Conservation (phyloP, 352 stramenopile species). For the Phytophthora hibernalis region DNA sequence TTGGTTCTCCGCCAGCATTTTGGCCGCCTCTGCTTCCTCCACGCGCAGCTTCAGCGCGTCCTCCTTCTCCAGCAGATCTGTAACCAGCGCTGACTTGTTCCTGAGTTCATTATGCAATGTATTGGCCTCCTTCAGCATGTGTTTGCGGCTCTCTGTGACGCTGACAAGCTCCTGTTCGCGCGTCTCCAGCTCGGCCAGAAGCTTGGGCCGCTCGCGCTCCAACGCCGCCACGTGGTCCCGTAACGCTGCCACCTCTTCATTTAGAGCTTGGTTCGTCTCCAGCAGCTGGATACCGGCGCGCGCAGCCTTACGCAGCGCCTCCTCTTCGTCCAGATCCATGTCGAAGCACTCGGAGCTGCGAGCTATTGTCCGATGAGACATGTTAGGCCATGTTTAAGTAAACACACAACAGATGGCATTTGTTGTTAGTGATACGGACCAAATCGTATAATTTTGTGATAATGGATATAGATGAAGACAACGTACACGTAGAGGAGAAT, state of each 20-base stretch:
- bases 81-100: slow-evolving; percentile 66
- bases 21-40: slow-evolving; percentile 37
- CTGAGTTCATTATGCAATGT: slow-evolving; percentile 62
- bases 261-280: slow-evolving; percentile 76
- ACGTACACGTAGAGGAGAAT: slow-evolving; percentile 27
- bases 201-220: slow-evolving; percentile 55
- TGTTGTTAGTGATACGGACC: slow-evolving; percentile 19
- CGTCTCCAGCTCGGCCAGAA: slow-evolving; percentile 47
- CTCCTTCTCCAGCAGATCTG: slow-evolving; percentile 60
- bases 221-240: slow-evolving; percentile 64
- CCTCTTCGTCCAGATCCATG: slow-evolving; percentile 61
- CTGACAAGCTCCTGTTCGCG: slow-evolving; percentile 48
- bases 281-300: slow-evolving; percentile 76
- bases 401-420: background rate
- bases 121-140: slow-evolving; percentile 60
- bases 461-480: background rate
- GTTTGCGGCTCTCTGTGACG: slow-evolving; percentile 54
- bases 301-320: slow-evolving; percentile 68
- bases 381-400: background rate
- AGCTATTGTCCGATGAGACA: slow-evolving; percentile 25
- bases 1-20: slow-evolving; percentile 48
- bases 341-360: slow-evolving; percentile 46
- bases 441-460: background rate
- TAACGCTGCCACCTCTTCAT: slow-evolving; percentile 64
- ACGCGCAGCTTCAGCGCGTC: slow-evolving; percentile 47